Percentiles rank a stretch among this genome's conserved stretches.
Evolutionary conservation across 345 rosid genomes (phyloP).

Genomic region (Eucalyptus polybractea): DNA sequence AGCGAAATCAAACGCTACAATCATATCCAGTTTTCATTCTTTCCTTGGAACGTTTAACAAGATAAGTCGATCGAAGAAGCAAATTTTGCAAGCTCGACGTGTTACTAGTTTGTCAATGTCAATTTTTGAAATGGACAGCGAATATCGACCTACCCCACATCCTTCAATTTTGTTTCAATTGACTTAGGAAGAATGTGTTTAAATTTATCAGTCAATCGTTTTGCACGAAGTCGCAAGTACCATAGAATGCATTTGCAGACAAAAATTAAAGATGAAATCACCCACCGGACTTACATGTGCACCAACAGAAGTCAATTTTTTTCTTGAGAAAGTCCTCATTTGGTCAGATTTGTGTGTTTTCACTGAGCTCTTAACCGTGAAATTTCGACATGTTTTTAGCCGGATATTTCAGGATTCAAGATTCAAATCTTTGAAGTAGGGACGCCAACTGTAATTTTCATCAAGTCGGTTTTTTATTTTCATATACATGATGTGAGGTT

Average conservation of each 20-base stretch:
- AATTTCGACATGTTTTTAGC: no score
- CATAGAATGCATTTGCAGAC: no score
- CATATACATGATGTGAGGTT: not conserved
- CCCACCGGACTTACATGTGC: rapidly evolving
- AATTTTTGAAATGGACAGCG: not conserved
- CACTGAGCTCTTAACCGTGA: rapidly evolving
- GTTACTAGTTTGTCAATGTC: no score
- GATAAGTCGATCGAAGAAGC: not conserved
- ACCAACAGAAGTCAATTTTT: no score
- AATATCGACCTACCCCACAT: not conserved
- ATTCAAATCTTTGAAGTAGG: not conserved
- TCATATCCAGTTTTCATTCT: no score
- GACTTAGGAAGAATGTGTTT: not conserved
- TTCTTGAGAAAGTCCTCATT: not conserved
- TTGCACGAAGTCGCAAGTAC: not conserved
- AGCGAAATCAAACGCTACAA: not conserved
- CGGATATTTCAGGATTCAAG: not conserved
- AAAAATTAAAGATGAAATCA: not conserved
- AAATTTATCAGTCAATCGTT: not conserved
- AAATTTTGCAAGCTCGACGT: not conserved
- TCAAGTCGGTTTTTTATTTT: no score
- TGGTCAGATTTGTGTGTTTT: not conserved
- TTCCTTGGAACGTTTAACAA: not conserved
- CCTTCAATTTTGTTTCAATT: not conserved
- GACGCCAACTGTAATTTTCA: no score